phyloP scores from a whole-genome alignment of 306 rosid genomes.

The Glycine soja region DNA sequence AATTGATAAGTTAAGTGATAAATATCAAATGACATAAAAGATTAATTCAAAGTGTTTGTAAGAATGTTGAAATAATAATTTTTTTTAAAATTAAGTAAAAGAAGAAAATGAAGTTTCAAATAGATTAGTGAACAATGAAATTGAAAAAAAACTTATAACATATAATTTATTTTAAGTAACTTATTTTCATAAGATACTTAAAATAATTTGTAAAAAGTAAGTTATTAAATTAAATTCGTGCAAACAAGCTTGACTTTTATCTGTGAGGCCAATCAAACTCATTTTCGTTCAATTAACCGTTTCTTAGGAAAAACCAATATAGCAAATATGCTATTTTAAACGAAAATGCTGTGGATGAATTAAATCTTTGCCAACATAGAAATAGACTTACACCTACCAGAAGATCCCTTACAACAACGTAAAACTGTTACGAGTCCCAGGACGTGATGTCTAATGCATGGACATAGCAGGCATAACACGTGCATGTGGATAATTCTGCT shows the following conservation, averaged over 20 bases:
- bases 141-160: too few species aligned
- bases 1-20: too few species aligned
- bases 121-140: too few species aligned
- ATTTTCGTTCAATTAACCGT: neutral
- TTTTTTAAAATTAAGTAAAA: too few species aligned
- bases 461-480: constrained; percentile 21
- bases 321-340: neutral
- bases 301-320: neutral
- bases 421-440: neutral
- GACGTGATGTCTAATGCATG: constrained; percentile 14
- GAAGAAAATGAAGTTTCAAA: too few species aligned
- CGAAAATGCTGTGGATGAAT: neutral
- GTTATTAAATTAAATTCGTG: too few species aligned
- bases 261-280: neutral
- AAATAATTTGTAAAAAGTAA: too few species aligned
- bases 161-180: too few species aligned
- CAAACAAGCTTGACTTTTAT: too few species aligned
- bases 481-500: constrained; percentile 8
- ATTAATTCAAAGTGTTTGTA: too few species aligned
- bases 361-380: neutral
- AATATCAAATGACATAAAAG: too few species aligned
- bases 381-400: neutral
- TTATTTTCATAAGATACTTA: neutral
- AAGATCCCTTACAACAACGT: neutral
- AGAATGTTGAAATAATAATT: too few species aligned